Evolutionary conservation across 208 protist species (phyloP).

Genomic region (Acanthamoeba castellanii): DNA sequence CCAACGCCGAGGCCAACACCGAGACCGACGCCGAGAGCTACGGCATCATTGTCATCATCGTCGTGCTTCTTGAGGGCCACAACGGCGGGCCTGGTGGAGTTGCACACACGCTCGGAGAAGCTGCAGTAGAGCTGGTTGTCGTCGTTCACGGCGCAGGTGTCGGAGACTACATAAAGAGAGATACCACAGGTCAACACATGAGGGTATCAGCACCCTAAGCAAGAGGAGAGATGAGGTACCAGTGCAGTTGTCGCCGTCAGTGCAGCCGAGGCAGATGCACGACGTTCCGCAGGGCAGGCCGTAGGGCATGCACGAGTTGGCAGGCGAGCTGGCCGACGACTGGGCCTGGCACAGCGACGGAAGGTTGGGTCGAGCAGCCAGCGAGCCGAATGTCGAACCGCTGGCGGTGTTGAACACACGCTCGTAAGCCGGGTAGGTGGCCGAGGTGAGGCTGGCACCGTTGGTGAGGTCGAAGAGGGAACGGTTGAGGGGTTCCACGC

Average conservation of each 20-base stretch:
- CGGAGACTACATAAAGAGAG: neutral
- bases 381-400: neutral
- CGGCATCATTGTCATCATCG: neutral
- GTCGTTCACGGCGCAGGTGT: neutral
- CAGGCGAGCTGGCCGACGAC: neutral
- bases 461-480: neutral
- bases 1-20: neutral
- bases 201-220: no score
- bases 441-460: neutral
- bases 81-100: neutral
- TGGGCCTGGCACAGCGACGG: neutral
- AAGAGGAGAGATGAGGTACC: neutral
- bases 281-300: neutral
- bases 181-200: neutral
- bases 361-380: neutral
- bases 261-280: constrained; percentile 24
- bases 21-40: neutral
- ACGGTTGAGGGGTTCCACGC: neutral
- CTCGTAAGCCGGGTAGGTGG: neutral
- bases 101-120: neutral
- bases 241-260: constrained; percentile 8
- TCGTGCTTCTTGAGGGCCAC: neutral
- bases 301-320: neutral
- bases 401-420: neutral
- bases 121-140: neutral